phyloP scores from a whole-genome alignment of 2,329 filamentous ascomycete species.

The Cladosporium velox region DNA sequence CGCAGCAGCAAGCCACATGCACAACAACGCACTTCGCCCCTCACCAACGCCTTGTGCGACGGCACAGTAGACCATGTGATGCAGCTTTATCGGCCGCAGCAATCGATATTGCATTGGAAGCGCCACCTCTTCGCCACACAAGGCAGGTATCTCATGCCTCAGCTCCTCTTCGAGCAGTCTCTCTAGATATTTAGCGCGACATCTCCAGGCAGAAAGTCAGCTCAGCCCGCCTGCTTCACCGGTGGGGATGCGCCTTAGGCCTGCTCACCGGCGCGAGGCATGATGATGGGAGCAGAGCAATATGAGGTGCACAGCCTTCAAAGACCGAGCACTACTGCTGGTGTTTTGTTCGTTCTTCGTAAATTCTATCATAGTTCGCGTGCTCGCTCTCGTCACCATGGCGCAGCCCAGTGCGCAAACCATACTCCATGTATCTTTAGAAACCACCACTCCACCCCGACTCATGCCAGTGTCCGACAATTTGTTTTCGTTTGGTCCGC shows the following conservation, averaged over 20 bases:
- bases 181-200: conserved; percentile 10
- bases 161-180: conserved; percentile 14
- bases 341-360: neutral
- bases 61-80: neutral
- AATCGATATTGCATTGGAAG: neutral
- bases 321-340: neutral
- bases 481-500: conserved; percentile 10
- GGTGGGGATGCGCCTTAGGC: conserved; percentile 18
- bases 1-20: conserved; percentile 13
- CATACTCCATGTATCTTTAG: conserved; percentile 10
- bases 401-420: conserved; percentile 3
- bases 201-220: conserved; percentile 5
- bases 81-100: neutral
- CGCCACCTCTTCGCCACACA: conserved; percentile 2
- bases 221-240: conserved; percentile 13
- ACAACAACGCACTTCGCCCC: neutral
- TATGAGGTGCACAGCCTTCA: conserved; percentile 13
- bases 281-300: neutral
- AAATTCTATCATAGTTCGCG: conserved; percentile 5
- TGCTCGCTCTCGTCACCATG: neutral
- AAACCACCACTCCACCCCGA: conserved; percentile 1
- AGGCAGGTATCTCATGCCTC: conserved; percentile 15
- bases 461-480: conserved; percentile 4
- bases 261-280: conserved; percentile 12
- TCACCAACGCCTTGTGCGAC: neutral